Evolutionary conservation across 2,329 filamentous ascomycete genomes (phyloP).

Genomic region (Colletotrichum sp.): DNA sequence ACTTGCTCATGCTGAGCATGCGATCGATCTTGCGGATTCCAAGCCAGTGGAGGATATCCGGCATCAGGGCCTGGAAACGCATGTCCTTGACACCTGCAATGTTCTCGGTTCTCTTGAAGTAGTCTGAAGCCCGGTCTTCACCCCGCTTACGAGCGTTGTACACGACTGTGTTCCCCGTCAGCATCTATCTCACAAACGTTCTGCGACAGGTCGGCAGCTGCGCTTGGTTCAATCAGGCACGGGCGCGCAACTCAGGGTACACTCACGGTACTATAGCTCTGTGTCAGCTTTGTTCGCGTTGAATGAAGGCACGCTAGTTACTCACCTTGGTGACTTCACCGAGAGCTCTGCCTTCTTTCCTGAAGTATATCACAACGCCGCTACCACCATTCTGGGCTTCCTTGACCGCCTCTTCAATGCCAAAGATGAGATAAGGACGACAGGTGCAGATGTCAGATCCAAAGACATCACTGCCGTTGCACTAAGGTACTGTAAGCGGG

Average conservation of each 20-base stretch:
- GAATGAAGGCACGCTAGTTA: conserved; percentile 22
- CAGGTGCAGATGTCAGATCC: conserved; percentile 98
- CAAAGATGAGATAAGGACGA: conserved; percentile 93
- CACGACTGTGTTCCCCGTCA: conserved; percentile 46
- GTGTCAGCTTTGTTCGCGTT: conserved; percentile 30
- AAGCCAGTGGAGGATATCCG: conserved; percentile 96
- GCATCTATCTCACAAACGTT: neutral
- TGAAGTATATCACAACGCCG: conserved; percentile 97
- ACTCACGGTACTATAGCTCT: conserved; percentile 50
- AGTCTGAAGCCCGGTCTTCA: conserved; percentile 82
- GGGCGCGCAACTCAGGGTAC: neutral
- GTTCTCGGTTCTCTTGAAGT: conserved; percentile 97
- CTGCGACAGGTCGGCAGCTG: neutral
- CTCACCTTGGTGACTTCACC: conserved; percentile 95
- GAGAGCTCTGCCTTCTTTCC: conserved; percentile 92
- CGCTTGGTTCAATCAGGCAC: neutral
- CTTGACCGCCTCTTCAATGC: conserved; percentile 96
- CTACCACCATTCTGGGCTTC: conserved; percentile 94
- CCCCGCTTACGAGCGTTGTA: conserved; percentile 85
- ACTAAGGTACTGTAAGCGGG: conserved; percentile 45
- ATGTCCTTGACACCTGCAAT: conserved; percentile 97
- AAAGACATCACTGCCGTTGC: conserved; percentile 97
- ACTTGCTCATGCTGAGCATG: conserved; percentile 99
- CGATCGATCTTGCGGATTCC: conserved; percentile 98
- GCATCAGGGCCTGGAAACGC: conserved; percentile 98